Base-by-base conservation (phyloP, 495 filamentous ascomycete species). In the Penicillium herquei region DNA sequence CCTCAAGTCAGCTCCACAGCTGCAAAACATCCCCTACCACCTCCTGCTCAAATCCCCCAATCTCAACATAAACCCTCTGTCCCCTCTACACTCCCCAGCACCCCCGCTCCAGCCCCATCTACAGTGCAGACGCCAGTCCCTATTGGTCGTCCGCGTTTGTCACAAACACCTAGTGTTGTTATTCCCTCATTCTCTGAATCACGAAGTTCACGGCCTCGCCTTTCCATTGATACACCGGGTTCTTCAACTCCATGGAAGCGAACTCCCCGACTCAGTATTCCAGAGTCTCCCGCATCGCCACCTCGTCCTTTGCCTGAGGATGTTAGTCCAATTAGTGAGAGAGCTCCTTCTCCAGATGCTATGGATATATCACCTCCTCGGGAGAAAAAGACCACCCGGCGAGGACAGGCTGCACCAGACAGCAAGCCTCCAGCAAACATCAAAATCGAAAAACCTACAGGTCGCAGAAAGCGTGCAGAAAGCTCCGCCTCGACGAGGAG, bases 401-500 rank as follows among this genome's bases (percentile, higher is more conserved):
- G 50, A 39, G 52, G 52, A 51, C 58, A 62, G 58, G 53, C 41
- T 13, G 44, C 45, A 17, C 3, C 42, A 8, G 67, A 64, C 52
- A 67, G 32, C 60, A 67, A 68, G 54, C 33, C 56, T 43, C 40
- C 47, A 44, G 35, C 59, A 50, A 71, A 42, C 53, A 63, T 61
- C 62, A 78, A 72, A 66, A 64, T 41, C 43, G 72, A 76, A 63
- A 70, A 69, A 65, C 45, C 55, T 64, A 59, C 56, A 26, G 53
- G 51, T 35, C 70, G 64, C 6, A 70, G 69, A 43, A 71, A 68
- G 35, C 76, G 77, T 32, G 82, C 77, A 43, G 72, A 71, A 21
- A 86, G 84, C 57, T 75, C 73, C 18, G 72, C 78, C 26, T 85
- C 84, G 3, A 81, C 81, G 0, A 72, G 75, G n/a, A 81, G 80